These are phyloP conservation scores for Neocucurbitaria cava DNA, from an alignment of 2,329 filamentous ascomycete species.

Conservation along the genomic window DNA sequence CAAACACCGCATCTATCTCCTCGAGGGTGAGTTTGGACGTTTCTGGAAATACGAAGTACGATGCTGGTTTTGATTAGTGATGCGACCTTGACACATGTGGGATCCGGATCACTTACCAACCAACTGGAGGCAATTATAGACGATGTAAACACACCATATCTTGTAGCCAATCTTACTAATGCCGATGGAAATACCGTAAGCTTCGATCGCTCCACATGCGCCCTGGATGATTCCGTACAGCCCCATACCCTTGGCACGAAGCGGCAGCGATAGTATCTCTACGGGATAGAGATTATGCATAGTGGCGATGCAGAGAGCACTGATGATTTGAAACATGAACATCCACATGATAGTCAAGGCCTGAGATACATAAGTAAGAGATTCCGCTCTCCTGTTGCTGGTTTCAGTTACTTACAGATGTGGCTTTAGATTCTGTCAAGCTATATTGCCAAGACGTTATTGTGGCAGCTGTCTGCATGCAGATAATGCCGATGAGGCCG, in stretches of 20 bases:
- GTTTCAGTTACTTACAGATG: constrained; percentile 28
- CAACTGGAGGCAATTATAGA: constrained; percentile 59
- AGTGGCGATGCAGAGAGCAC: constrained; percentile 55
- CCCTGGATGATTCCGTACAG: constrained; percentile 56
- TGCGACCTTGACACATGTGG: background rate
- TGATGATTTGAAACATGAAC: constrained; percentile 58
- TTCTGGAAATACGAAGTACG: constrained; percentile 62
- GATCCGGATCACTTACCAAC: constrained; percentile 19
- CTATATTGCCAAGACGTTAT: constrained; percentile 58
- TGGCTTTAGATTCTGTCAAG: constrained; percentile 32
- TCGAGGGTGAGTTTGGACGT: constrained; percentile 60
- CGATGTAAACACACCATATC: constrained; percentile 60
- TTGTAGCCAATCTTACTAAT: constrained; percentile 58
- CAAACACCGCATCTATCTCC: constrained; percentile 67
- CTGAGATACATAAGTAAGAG: background rate
- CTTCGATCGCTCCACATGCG: constrained; percentile 53
- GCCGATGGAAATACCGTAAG: constrained; percentile 57
- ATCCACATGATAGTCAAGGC: constrained; percentile 57
- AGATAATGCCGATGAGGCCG: constrained; percentile 53
- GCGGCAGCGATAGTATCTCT: constrained; percentile 53
- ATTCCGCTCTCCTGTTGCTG: background rate
- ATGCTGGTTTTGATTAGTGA: constrained; percentile 24
- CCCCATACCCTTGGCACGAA: constrained; percentile 53
- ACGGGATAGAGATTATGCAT: constrained; percentile 59
- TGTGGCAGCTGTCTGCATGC: constrained; percentile 55